These are phyloP conservation scores for Candida germanica DNA, from an alignment of 805 yeast species.

Conservation along the genomic window DNA sequence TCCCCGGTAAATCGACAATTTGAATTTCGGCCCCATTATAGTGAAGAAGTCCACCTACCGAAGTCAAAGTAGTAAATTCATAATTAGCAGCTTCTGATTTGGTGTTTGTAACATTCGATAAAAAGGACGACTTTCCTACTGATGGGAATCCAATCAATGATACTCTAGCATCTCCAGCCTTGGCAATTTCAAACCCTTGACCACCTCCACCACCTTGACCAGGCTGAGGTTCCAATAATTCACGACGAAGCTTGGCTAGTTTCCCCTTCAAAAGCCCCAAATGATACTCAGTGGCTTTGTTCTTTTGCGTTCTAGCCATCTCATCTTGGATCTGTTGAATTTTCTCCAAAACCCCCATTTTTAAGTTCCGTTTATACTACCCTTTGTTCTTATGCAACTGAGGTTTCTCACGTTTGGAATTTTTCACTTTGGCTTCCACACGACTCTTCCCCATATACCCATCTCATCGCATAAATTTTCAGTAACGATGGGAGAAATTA, in stretches of 20 bases:
- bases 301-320: slow-evolving; percentile 91
- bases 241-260: slow-evolving; percentile 87
- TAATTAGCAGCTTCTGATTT: slow-evolving; percentile 93
- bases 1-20: slow-evolving; percentile 96
- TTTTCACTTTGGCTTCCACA: too few species aligned
- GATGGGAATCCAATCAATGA: slow-evolving; percentile 96
- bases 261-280: slow-evolving; percentile 92
- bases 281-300: slow-evolving; percentile 97
- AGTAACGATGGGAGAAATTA: too few species aligned
- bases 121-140: slow-evolving; percentile 91
- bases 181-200: slow-evolving; percentile 89
- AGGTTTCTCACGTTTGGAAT: too few species aligned
- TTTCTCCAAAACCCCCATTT: slow-evolving; percentile 53
- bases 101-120: slow-evolving; percentile 87
- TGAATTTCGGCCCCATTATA: slow-evolving; percentile 97
- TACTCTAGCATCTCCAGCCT: slow-evolving; percentile 95
- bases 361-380: too few species aligned
- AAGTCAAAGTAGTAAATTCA: slow-evolving; percentile 92
- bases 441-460: too few species aligned
- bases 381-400: too few species aligned
- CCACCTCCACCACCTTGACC: slow-evolving; percentile 71
- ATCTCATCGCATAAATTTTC: too few species aligned
- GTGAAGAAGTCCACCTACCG: slow-evolving; percentile 93
- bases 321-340: slow-evolving; percentile 90
- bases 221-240: slow-evolving; percentile 85